A percentile compares a stretch with the other conserved stretches of the same genome.
phyloP scores from a whole-genome alignment of 31 red algal genomes.

The Porphyra umbilicalis region DNA sequence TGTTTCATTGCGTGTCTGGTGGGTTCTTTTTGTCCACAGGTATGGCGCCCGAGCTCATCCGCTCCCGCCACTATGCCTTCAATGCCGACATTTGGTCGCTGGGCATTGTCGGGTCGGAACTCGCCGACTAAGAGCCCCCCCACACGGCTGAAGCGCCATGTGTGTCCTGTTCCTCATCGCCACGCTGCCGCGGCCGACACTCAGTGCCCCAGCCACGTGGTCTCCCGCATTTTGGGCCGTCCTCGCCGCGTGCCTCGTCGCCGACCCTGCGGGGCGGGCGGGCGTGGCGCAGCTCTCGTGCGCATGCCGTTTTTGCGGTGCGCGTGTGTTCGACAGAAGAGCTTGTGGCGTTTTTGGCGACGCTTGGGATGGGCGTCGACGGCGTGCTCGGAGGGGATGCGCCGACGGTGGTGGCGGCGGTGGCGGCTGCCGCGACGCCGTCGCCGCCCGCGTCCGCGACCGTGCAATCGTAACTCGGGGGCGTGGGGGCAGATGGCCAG shows the following conservation, averaged over 20 bases:
- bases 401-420: too few relatives aligned
- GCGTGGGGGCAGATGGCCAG: too few relatives aligned
- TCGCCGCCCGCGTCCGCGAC: too few relatives aligned
- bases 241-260: conserved; percentile 16
- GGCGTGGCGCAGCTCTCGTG: conserved; percentile 15
- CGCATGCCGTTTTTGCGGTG: conserved; percentile 18
- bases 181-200: conserved; percentile 15
- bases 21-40: conserved; percentile 8
- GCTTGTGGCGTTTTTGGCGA: neutral
- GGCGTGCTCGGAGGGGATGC: too few relatives aligned
- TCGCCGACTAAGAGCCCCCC: conserved; percentile 40
- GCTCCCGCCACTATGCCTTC: conserved; percentile 18
- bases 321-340: conserved; percentile 5
- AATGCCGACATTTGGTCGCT: conserved; percentile 52
- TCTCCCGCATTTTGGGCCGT: conserved; percentile 28
- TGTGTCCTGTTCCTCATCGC: conserved; percentile 43
- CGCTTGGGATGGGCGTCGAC: too few relatives aligned
- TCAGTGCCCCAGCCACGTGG: conserved; percentile 6
- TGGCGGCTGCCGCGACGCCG: too few relatives aligned
- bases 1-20: too few relatives aligned
- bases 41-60: conserved; percentile 35
- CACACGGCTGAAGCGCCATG: conserved; percentile 8
- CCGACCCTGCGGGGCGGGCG: conserved; percentile 10
- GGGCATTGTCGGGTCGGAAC: conserved; percentile 39
- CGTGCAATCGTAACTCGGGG: too few relatives aligned